Conservation (phyloP, 2,329 filamentous ascomycete species). For the Fusarium luffae region DNA sequence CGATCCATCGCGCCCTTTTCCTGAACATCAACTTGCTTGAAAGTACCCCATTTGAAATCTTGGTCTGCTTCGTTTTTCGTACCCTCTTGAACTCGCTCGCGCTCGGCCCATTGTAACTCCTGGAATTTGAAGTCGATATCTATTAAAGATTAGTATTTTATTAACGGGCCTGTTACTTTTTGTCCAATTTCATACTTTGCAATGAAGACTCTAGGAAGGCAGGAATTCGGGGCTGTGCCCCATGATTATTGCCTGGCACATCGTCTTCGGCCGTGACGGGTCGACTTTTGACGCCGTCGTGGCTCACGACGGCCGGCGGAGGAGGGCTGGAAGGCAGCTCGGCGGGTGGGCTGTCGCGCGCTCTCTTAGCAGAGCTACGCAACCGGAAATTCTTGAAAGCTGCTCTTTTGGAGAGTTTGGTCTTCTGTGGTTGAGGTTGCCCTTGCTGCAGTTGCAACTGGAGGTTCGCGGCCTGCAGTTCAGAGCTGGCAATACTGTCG, state of each 20-base stretch:
- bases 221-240: conserved; percentile 47
- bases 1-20: conserved; percentile 70
- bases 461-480: conserved; percentile 38
- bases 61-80: conserved; percentile 50
- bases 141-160: conserved; percentile 41
- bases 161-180: neutral
- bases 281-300: conserved; percentile 50
- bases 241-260: conserved; percentile 31
- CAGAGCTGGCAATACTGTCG: conserved; percentile 45
- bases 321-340: conserved; percentile 46
- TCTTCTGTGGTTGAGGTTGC: conserved; percentile 31
- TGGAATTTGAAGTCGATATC: conserved; percentile 64
- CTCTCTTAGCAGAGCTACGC: conserved; percentile 59
- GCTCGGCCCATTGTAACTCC: conserved; percentile 66
- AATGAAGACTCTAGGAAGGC: conserved; percentile 53
- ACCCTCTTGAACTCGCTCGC: conserved; percentile 57
- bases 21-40: conserved; percentile 49
- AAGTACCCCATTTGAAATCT: conserved; percentile 51
- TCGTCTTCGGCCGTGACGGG: conserved; percentile 35
- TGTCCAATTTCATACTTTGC: conserved; percentile 48
- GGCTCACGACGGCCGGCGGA: conserved; percentile 50
- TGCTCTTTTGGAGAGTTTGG: conserved; percentile 49
- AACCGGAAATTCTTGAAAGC: conserved; percentile 60
- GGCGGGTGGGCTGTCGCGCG: conserved; percentile 55
- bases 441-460: conserved; percentile 37